phyloP scores from a whole-genome alignment of 352 stramenopile genomes.

The Phytophthora foliorum region DNA sequence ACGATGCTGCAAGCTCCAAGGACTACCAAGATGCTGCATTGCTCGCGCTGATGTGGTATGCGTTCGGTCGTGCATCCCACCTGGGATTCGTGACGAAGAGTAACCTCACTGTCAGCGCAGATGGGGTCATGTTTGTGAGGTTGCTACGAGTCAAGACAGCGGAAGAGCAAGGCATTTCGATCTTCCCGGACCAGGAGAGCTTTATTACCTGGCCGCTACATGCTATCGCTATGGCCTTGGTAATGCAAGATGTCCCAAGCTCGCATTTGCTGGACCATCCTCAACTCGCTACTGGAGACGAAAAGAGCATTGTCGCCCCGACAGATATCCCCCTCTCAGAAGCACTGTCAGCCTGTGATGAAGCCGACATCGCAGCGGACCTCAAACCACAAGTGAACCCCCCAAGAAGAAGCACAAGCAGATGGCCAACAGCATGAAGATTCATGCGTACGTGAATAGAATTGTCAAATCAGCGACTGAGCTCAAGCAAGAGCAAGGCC shows the following conservation, averaged over 20 bases:
- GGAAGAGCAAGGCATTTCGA: conserved; percentile 10
- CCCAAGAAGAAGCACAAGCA: not conserved
- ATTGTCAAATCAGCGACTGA: conserved; percentile 1
- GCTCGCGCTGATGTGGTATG: conserved; percentile 25
- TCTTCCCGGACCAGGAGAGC: conserved; percentile 2
- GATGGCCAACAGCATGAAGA: not conserved
- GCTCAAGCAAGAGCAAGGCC: conserved; percentile 1
- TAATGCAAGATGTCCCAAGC: conserved; percentile 9
- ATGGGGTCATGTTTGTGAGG: conserved; percentile 28
- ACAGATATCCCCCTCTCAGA: not conserved
- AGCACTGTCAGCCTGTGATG: not conserved
- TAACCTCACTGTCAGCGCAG: too few species aligned
- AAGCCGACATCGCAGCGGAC: too few species aligned
- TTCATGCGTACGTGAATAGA: conserved; percentile 9
- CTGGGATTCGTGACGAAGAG: too few species aligned
- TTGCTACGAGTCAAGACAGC: conserved; percentile 15
- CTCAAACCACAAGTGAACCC: not conserved
- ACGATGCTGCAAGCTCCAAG: not conserved
- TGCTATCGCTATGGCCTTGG: conserved; percentile 9
- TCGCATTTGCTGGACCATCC: not conserved
- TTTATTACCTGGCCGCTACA: conserved; percentile 11
- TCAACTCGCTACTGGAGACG: not conserved
- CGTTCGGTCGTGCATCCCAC: too few species aligned
- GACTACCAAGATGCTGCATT: conserved; percentile 37
- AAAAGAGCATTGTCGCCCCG: not conserved